phyloP scores from a whole-genome alignment of 768 basidiomycete species.

The Pholiota molesta region DNA sequence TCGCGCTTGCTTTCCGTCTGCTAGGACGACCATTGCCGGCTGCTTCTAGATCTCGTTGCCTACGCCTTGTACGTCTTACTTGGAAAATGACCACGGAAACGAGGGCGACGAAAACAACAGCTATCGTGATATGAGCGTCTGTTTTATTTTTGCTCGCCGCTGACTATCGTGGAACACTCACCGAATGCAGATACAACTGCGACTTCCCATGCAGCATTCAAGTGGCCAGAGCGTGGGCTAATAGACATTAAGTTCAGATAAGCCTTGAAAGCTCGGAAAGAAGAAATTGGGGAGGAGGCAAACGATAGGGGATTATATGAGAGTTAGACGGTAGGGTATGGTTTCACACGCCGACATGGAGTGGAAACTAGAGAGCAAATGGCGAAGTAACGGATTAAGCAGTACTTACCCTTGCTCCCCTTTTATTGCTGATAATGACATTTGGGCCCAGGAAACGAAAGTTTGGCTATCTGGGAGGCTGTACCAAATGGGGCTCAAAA shows the following conservation, averaged over 20 bases:
- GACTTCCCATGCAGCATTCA: constrained; percentile 40
- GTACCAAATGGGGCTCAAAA: constrained; percentile 3
- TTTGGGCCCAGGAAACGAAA: not conserved
- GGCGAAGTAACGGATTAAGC: not conserved
- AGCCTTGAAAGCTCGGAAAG: constrained; percentile 6
- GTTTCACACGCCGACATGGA: not conserved
- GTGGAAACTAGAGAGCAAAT: not conserved
- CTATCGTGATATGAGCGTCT: constrained; percentile 13
- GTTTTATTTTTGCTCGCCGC: not conserved
- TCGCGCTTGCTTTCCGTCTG: constrained; percentile 9
- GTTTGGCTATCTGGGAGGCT: not conserved
- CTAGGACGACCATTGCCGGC: not conserved
- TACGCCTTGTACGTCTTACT: constrained; percentile 26
- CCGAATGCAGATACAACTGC: constrained; percentile 37
- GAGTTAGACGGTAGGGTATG: not conserved
- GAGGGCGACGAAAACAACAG: constrained; percentile 29
- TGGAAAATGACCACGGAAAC: constrained; percentile 29
- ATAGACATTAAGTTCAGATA: constrained; percentile 1
- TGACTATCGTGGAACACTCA: constrained; percentile 20
- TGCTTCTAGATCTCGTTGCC: constrained; percentile 3
- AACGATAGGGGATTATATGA: not conserved
- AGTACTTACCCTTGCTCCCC: constrained; percentile 2
- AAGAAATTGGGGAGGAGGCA: not conserved
- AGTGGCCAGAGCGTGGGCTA: constrained; percentile 34
- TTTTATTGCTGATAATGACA: not conserved